Evolutionary conservation across 2,329 filamentous ascomycete species (phyloP), one percentile per base, ranked within the genome.

Genomic region (Microcyclospora tardicrescens): DNA sequence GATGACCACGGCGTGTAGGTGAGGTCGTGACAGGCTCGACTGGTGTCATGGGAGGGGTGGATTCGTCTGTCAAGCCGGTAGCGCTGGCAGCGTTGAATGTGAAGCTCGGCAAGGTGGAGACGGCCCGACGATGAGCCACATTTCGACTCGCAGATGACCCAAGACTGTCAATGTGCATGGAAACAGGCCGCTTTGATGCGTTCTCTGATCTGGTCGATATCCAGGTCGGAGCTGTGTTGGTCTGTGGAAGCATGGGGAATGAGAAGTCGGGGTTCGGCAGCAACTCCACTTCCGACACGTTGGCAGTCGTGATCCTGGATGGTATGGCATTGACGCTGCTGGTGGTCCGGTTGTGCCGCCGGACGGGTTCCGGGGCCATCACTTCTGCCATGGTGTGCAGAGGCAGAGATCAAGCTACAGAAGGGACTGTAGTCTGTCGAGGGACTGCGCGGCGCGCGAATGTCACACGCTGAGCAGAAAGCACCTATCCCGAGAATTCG

Each of bases 1-100:
- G 73, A 55, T 86, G 82, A 15, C 79, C 77, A 27, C 72, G 65
- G 43, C 75, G 69, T 14, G 71, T 66, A 13, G 77, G 69, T 19
- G 64, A 63, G 11, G 55, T 52, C 4, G 62, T 60, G 10, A 55
- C 43, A 19, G 48, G 43, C n/a, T 54, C 43, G 11, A 53, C 49
- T 10, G 64, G 61, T 8, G 61, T 61, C 13, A 55, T 51, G n/a
- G 57, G 56, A 30, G 61, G 63, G 33, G 60, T 60, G 10, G 54
- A 33, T 5, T 42, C 37, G 9, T 46, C 49, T 32, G 56, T 39
- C 27, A 52, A 46, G 14, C 58, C 53, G 13, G 62, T 52, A 11
- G 59, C 42, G 40, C 61, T 61, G n/a, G 60, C 54, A 9, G 66
- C 61, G 40, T 69, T 68, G 61, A 70, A 70, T 28, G 58, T 61